Conservation (phyloP, 1,284 basidiomycete genomes). For the Microbotryum saponariae region DNA sequence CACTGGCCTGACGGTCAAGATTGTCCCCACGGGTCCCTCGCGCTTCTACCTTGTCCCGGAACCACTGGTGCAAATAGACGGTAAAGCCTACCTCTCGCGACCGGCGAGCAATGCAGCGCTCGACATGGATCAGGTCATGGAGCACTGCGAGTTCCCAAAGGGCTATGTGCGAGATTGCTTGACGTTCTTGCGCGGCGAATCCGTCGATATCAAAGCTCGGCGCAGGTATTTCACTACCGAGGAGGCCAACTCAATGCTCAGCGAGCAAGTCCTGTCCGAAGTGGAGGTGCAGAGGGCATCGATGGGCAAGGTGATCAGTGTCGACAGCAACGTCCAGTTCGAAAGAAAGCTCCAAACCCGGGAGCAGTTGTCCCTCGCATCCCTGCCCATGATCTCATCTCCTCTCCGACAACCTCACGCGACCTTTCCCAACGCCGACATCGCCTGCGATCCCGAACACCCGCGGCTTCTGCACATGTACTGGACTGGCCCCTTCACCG, state of each 20-base stretch:
- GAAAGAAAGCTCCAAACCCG: background rate
- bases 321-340: background rate
- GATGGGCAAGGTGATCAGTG: too few species aligned
- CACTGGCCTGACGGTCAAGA: constrained; percentile 16
- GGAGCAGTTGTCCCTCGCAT: background rate
- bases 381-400: background rate
- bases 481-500: constrained; percentile 71
- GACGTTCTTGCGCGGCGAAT: constrained; percentile 54
- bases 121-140: constrained; percentile 76
- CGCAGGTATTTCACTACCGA: background rate
- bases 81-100: constrained; percentile 56
- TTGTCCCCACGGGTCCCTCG: constrained; percentile 52
- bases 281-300: too few species aligned
- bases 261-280: too few species aligned
- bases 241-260: background rate
- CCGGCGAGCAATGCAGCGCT: constrained; percentile 72
- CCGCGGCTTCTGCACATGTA: constrained; percentile 74
- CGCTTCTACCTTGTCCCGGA: constrained; percentile 61
- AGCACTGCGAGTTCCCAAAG: constrained; percentile 76
- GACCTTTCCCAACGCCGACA: constrained; percentile 34
- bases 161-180: constrained; percentile 68
- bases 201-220: background rate
- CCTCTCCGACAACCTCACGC: background rate
- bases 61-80: constrained; percentile 45
- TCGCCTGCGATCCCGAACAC: constrained; percentile 57